Conservation (phyloP, 2,329 filamentous ascomycete genomes). For the Ustulina deusta region DNA sequence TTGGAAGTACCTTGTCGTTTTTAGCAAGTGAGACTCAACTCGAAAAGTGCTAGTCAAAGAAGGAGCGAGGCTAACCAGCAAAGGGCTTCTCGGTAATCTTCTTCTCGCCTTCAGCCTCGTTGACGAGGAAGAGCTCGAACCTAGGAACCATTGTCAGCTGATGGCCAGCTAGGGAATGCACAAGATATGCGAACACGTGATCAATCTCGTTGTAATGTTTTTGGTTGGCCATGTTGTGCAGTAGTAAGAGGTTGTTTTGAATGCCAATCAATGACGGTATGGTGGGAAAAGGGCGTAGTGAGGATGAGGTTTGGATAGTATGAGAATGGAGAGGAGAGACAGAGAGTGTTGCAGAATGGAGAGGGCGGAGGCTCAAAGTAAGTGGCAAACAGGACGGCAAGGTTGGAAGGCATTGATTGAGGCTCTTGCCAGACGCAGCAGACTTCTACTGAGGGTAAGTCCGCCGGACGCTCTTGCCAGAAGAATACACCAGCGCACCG, state of each 20-base stretch:
- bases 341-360: not conserved
- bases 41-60: not conserved
- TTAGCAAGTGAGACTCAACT: not conserved
- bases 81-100: slow-evolving; percentile 91
- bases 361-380: not conserved
- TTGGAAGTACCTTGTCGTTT: slow-evolving; percentile 82
- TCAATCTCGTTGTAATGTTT: slow-evolving; percentile 37
- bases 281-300: not conserved
- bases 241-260: not conserved
- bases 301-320: not conserved
- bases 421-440: slow-evolving; percentile 5
- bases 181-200: slow-evolving; percentile 31
- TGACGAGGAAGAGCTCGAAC: slow-evolving; percentile 92
- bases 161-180: slow-evolving; percentile 28
- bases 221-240: slow-evolving; percentile 36
- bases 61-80: slow-evolving; percentile 74
- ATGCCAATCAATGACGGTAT: not conserved
- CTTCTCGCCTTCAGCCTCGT: slow-evolving; percentile 79
- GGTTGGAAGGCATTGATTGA: not conserved
- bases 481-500: not conserved
- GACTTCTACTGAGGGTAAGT: not conserved
- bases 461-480: not conserved
- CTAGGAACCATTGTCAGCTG: slow-evolving; percentile 59
- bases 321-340: not conserved
- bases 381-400: not conserved